Base-by-base conservation (phyloP, 2,329 filamentous ascomycete species). In the Fusarium proliferatum region DNA sequence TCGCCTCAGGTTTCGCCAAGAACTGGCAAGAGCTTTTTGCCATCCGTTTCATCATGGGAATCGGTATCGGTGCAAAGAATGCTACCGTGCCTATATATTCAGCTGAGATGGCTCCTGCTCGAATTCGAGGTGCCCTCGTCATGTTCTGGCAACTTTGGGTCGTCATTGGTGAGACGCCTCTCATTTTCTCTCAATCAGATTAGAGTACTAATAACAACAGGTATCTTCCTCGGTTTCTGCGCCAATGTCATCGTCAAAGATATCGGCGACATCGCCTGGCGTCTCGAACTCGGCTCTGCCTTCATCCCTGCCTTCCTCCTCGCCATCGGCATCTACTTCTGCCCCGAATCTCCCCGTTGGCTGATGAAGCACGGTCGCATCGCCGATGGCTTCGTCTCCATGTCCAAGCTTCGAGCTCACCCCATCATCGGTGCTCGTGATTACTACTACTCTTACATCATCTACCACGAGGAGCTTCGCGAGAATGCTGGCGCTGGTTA, bases 61-160 rank as follows among this genome's bases (percentile, higher is more conserved):
- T 94, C 38, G 91, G 90, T 2, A 92, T 93, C 79, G 91, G 91
- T 16, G 86, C 89, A 19, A 93, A 93, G 77, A 88, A 89, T 10
- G 88, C 88, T 2, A 90, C 86, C 0, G 89, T 92, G 0, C 93
- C 93, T 0, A 90, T 95, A 36, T 95, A 94, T 75, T 91, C 92
- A 2, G 93, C 93, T 3, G 93, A 95, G 79, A 93, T 90, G 56
- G 87, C 90, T 0, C 92, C 93, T 0, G 90, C 92, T 4, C 80
- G 85, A 8, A 91, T 94, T 59, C 88, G 92, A 76, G 92, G 93
- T 73, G 93, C 91, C 21, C 84, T 96, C 6, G 93, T 95, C 70
- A 96, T 96, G 93, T 92, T 91, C 69, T 96, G 93, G 93, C 87
- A 89, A 71, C 88, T 93, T 82, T 92, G 90, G 89, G 90, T 88